Base-by-base conservation (phyloP, 805 yeast genomes). In the Suhomyces sp. region DNA sequence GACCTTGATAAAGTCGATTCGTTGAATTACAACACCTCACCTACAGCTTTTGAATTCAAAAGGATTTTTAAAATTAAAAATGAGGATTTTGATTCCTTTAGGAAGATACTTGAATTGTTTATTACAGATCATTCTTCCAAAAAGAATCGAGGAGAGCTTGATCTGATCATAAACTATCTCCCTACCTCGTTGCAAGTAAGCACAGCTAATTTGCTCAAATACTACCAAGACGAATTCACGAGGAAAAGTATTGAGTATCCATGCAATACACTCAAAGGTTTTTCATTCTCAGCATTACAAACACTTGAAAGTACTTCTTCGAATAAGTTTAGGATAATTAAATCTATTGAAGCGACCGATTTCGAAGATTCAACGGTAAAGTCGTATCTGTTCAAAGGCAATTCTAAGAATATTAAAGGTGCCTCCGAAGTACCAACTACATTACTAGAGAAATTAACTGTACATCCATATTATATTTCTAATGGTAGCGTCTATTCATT, bases 381-480 rank as follows among this genome's bases (percentile, higher is more conserved):
- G 40, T 38, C 48, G 9, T 48, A 44, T 15, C n/a, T 31, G 10
- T 46, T 44, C 15, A 41, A 42, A 9, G 23, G 42, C 15, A 27
- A 44, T 12, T 23, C 42, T 2, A 44, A 50, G 22, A n/a, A 22
- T 13, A n/a, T 31, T 1, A 10, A 45, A n/a, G 31, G 17, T 8
- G 46, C 52, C 50, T 6, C 40, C 10, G 44, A 46, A 4, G 23
- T 53, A 19, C 26, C 55, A 4, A 27, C 35, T 27, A 24, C 9
- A 6, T 44, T 53, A 29, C 42, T 52, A 29, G 44, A 53, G 15
- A 49, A 53, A n/a, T 41, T 53, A 15, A 49, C 42, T 47, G 15
- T 53, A 15, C 55, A 53, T 23, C 55, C 55, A 8, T 53, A 38
- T 23, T 41, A 42, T 27, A 33, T 53, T 7, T 38, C 26, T 17